phyloP scores from a whole-genome alignment of 1,139 yeast species.

The Protomyces arabidopsidicola region DNA sequence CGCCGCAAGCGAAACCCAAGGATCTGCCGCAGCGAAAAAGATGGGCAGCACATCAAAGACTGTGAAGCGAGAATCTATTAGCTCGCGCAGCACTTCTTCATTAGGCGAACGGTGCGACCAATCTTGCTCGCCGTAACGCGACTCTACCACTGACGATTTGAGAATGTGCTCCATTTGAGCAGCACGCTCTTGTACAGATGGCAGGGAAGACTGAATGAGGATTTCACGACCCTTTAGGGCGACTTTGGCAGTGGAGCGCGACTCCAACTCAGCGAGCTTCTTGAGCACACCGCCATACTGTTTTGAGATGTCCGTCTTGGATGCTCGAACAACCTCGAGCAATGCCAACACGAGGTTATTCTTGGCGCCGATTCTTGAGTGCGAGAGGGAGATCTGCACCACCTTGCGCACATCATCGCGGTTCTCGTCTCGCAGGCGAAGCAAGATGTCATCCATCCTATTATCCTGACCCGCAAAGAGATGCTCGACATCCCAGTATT shows the following conservation, averaged over 20 bases:
- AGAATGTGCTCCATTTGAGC: conserved; percentile 95
- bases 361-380: conserved; percentile 88
- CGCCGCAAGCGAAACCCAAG: conserved; percentile 90
- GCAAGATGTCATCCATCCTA: conserved; percentile 75
- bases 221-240: conserved; percentile 96
- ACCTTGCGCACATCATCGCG: conserved; percentile 72
- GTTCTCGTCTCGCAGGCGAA: conserved; percentile 80
- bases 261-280: conserved; percentile 77
- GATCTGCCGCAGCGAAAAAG: conserved; percentile 77
- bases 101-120: conserved; percentile 75
- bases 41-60: conserved; percentile 94
- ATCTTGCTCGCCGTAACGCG: conserved; percentile 77
- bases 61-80: conserved; percentile 90
- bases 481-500: conserved; percentile 71
- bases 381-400: conserved; percentile 70
- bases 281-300: conserved; percentile 67
- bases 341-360: conserved; percentile 84
- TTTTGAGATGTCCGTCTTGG: conserved; percentile 65
- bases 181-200: conserved; percentile 91
- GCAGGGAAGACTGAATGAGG: conserved; percentile 90
- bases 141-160: conserved; percentile 83
- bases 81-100: conserved; percentile 73
- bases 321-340: conserved; percentile 44
- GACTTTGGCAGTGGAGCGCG: conserved; percentile 86
- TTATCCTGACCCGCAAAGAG: conserved; percentile 68